Conservation (phyloP, 1,284 basidiomycete genomes). For the Hymenochaete sp. region DNA sequence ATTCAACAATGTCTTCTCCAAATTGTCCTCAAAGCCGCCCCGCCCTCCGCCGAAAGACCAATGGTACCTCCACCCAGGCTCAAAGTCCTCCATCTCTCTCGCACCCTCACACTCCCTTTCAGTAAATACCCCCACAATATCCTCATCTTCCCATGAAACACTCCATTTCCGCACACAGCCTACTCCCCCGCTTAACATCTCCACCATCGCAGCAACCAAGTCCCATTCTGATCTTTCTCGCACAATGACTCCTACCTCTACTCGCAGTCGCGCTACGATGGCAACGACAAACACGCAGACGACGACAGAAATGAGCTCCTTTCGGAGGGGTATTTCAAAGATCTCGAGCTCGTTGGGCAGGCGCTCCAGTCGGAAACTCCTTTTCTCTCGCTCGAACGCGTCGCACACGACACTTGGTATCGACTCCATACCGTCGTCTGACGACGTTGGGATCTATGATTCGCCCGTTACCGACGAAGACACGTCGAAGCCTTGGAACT, state of each 20-base stretch:
- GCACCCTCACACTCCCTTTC: slow-evolving; percentile 27
- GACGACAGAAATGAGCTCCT: slow-evolving; percentile 9
- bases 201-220: slow-evolving; percentile 6
- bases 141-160: slow-evolving; percentile 14
- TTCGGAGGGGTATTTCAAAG: slow-evolving; percentile 19
- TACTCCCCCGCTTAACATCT: slow-evolving; percentile 10
- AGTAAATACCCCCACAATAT: slow-evolving; percentile 34
- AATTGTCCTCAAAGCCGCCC: slow-evolving; percentile 33
- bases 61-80: slow-evolving; percentile 29
- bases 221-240: slow-evolving; percentile 15
- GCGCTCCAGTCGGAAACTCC: slow-evolving; percentile 12
- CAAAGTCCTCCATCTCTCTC: slow-evolving; percentile 17
- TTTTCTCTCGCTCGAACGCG: slow-evolving; percentile 14
- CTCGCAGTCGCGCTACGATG: slow-evolving; percentile 8
- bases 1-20: slow-evolving; percentile 49
- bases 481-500: slow-evolving; percentile 65
- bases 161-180: slow-evolving; percentile 8
- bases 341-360: slow-evolving; percentile 17
- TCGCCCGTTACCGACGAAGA: slow-evolving; percentile 43
- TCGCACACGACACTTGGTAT: slow-evolving; percentile 12
- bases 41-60: slow-evolving; percentile 57
- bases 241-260: slow-evolving; percentile 10
- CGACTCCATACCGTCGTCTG: background rate
- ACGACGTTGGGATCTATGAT: slow-evolving; percentile 9
- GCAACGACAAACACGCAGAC: slow-evolving; percentile 1